These are phyloP conservation scores for Euphorbia tirucalli DNA, from an alignment of 345 rosid species.

Conservation along the genomic window DNA sequence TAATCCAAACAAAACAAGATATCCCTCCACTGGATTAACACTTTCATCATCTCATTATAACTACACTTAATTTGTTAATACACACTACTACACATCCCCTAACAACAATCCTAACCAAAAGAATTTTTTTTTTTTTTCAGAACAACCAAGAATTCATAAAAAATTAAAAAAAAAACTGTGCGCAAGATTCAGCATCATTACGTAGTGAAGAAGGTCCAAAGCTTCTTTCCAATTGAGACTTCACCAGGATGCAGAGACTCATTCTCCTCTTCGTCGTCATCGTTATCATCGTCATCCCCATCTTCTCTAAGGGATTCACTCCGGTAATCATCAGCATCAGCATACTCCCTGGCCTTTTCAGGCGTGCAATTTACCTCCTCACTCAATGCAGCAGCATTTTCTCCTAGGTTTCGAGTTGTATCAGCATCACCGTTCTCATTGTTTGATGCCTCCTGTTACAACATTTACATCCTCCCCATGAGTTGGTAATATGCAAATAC, in stretches of 20 bases:
- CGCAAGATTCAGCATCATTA: slow-evolving; percentile 23
- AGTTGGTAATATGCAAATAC: not conserved
- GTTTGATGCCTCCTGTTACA: slow-evolving; percentile 34
- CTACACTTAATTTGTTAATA: slow-evolving; percentile 32
- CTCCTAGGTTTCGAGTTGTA: slow-evolving; percentile 35
- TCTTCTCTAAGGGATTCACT: slow-evolving; percentile 32
- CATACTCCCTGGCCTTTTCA: slow-evolving; percentile 34
- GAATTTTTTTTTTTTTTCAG: not conserved
- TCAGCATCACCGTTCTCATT: slow-evolving; percentile 41
- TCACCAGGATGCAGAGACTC: slow-evolving; percentile 74
- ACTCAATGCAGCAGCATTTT: slow-evolving; percentile 43
- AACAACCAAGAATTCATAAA: slow-evolving; percentile 25
- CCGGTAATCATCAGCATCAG: slow-evolving; percentile 26
- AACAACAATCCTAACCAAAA: slow-evolving; percentile 29
- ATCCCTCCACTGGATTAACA: slow-evolving; percentile 19
- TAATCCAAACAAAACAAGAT: slow-evolving; percentile 19
- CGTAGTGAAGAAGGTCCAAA: slow-evolving; percentile 88
- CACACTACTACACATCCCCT: slow-evolving; percentile 44
- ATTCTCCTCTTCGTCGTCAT: slow-evolving; percentile 48
- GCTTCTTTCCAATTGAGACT: slow-evolving; percentile 81
- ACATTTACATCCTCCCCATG: not conserved
- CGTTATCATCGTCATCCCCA: slow-evolving; percentile 32
- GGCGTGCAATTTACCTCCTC: slow-evolving; percentile 82
- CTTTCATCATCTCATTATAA: slow-evolving; percentile 4
- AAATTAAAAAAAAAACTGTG: not conserved